phyloP scores from a whole-genome alignment of 2,329 filamentous ascomycete species.

The Colletotrichum camelliae region DNA sequence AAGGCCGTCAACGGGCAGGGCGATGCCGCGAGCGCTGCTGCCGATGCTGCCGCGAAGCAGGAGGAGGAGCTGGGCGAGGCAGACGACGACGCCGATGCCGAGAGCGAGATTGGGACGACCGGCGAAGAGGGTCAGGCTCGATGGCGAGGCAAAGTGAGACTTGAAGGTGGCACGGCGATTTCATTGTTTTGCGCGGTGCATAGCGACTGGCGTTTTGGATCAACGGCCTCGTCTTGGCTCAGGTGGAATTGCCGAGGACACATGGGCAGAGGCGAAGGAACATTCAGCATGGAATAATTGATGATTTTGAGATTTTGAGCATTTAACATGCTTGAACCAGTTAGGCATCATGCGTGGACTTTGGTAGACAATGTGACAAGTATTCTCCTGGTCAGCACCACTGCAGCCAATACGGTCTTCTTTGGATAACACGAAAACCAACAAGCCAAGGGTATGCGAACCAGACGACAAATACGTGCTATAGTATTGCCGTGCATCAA shows the following conservation, averaged over 20 bases:
- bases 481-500: neutral
- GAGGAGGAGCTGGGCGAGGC: conserved; percentile 59
- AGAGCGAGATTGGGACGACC: conserved; percentile 28
- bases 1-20: conserved; percentile 29
- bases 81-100: conserved; percentile 52
- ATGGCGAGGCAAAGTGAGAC: conserved; percentile 9
- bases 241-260: neutral
- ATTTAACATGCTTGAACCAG: too few relatives aligned
- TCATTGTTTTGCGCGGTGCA: neutral
- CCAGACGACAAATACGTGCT: neutral
- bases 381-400: too few relatives aligned
- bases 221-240: neutral
- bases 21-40: conserved; percentile 26
- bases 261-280: neutral
- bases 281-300: neutral
- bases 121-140: conserved; percentile 10
- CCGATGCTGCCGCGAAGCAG: conserved; percentile 35
- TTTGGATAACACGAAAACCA: neutral
- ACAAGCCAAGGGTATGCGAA: too few relatives aligned
- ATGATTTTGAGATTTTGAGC: too few relatives aligned
- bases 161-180: neutral
- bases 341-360: too few relatives aligned
- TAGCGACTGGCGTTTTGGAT: conserved; percentile 14
- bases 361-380: too few relatives aligned
- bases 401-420: too few relatives aligned